Evolutionary conservation across 495 filamentous ascomycete genomes (phyloP).

Genomic region (Penicillium ucsense): DNA sequence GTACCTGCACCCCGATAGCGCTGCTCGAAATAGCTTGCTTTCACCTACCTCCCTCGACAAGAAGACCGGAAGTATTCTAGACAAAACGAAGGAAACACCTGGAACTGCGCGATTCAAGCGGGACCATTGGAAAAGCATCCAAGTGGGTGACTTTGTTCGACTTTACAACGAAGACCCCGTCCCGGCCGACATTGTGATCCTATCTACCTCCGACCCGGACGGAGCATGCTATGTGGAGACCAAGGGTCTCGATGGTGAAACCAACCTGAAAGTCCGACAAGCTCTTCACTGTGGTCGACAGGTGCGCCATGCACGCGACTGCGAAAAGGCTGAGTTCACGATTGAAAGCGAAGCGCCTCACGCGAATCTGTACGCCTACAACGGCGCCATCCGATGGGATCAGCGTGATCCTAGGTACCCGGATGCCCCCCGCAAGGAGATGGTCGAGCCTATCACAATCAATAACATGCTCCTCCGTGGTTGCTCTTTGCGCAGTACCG

Average conservation of each 20-base stretch:
- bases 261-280: constrained; percentile 91
- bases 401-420: constrained; percentile 58
- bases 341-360: constrained; percentile 91
- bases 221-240: constrained; percentile 97
- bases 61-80: constrained; percentile 57
- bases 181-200: constrained; percentile 86
- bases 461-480: constrained; percentile 93
- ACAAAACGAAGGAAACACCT: constrained; percentile 46
- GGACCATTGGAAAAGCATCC: constrained; percentile 90
- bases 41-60: constrained; percentile 17
- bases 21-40: constrained; percentile 19
- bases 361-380: constrained; percentile 89
- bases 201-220: constrained; percentile 92
- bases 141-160: constrained; percentile 94
- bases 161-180: constrained; percentile 95
- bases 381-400: constrained; percentile 76
- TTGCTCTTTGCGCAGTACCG: constrained; percentile 87
- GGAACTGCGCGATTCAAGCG: constrained; percentile 74
- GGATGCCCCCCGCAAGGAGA: constrained; percentile 51
- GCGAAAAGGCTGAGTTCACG: constrained; percentile 75
- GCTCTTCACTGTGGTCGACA: constrained; percentile 77
- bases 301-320: constrained; percentile 84
- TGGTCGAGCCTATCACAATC: constrained; percentile 88
- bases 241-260: constrained; percentile 96
- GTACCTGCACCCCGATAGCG: constrained; percentile 27